These are phyloP conservation scores for Actinomortierella ambigua DNA, from an alignment of 371 early-diverging fungal species.

Conservation along the genomic window DNA sequence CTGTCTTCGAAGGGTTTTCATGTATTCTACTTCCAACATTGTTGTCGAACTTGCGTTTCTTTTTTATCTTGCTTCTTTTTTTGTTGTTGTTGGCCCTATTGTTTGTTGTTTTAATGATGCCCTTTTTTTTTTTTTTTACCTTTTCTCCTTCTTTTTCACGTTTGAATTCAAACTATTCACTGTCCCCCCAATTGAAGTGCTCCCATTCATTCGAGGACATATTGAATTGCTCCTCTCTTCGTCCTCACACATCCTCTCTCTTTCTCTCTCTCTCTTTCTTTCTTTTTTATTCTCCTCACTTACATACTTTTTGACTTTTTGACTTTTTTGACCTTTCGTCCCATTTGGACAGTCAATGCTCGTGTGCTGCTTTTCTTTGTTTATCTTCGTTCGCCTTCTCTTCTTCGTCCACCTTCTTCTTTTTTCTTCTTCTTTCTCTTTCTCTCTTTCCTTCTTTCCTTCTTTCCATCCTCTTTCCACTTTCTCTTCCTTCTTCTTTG, in stretches of 20 bases:
- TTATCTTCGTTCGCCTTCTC: not conserved
- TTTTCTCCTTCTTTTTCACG: not conserved
- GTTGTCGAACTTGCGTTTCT: not conserved
- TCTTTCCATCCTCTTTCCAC: not conserved
- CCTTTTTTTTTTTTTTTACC: not conserved
- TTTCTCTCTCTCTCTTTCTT: constrained; percentile 4
- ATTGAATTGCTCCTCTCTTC: not conserved
- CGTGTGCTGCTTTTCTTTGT: not conserved
- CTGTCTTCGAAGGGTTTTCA: no score
- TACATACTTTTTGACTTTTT: no score
- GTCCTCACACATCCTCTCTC: not conserved
- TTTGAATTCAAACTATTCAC: not conserved
- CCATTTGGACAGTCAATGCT: no score
- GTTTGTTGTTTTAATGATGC: not conserved
- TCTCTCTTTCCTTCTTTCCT: not conserved
- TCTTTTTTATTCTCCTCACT: not conserved
- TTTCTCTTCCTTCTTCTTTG: not conserved
- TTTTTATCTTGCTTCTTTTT: not conserved
- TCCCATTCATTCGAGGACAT: not conserved
- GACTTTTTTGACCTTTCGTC: no score
- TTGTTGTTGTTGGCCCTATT: not conserved
- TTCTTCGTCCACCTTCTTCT: not conserved
- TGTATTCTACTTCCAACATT: no score
- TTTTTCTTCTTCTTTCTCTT: not conserved
- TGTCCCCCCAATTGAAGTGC: not conserved